These are phyloP conservation scores for Komagataella kurtzmanii DNA, from an alignment of 805 yeast species.

Conservation along the genomic window DNA sequence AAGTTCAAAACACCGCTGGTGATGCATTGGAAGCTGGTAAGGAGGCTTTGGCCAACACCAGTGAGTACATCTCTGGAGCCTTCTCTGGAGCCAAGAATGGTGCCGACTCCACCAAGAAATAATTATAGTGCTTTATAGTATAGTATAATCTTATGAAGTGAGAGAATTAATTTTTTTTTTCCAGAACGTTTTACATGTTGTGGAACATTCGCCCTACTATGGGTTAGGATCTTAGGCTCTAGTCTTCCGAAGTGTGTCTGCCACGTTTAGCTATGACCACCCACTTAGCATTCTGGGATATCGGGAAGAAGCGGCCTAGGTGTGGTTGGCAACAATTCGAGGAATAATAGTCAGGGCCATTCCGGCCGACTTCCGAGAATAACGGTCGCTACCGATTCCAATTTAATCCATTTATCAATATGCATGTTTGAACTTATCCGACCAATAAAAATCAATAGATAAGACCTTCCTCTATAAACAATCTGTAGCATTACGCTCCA, in stretches of 20 bases:
- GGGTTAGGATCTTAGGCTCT: neutral
- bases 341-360: neutral
- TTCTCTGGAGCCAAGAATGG: conserved; percentile 41
- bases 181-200: neutral
- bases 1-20: conserved; percentile 20
- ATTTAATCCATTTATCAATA: neutral
- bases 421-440: neutral
- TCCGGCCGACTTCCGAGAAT: neutral
- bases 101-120: conserved; percentile 9
- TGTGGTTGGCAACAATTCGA: neutral
- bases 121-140: neutral
- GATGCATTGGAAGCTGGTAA: conserved; percentile 34
- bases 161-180: neutral
- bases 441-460: neutral
- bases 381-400: neutral
- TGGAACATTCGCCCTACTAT: neutral
- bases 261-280: too few relatives aligned
- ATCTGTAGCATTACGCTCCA: neutral
- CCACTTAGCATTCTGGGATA: too few relatives aligned
- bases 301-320: too few relatives aligned
- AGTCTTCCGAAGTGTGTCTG: too few relatives aligned
- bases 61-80: conserved; percentile 46
- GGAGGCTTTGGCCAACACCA: conserved; percentile 32
- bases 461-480: neutral
- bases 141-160: neutral